A percentile compares a stretch with the other conserved stretches of the same genome.
These are phyloP conservation scores for Lasiosphaeria ovina DNA, from an alignment of 495 filamentous ascomycete species.

Conservation along the genomic window DNA sequence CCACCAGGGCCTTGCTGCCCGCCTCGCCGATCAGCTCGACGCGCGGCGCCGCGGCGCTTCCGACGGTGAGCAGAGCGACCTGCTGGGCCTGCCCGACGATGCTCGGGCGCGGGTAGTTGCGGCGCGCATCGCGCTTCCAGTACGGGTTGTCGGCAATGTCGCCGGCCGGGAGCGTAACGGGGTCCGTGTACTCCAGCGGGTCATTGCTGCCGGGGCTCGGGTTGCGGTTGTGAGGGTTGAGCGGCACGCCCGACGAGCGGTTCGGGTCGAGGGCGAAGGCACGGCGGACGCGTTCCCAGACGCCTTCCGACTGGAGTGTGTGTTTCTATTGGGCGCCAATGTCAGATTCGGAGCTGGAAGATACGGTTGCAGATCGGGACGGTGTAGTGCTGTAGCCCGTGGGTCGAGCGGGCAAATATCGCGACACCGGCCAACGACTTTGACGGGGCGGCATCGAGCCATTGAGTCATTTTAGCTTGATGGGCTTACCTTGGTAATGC, in stretches of 20 bases:
- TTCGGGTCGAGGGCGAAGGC: constrained; percentile 79
- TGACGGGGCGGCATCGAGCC: neutral
- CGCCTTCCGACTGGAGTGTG: constrained; percentile 84
- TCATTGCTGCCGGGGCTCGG: constrained; percentile 79
- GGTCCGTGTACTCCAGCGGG: constrained; percentile 79
- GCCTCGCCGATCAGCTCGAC: constrained; percentile 82
- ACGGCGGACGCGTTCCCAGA: constrained; percentile 83
- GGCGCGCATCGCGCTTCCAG: constrained; percentile 90
- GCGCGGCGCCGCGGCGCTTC: constrained; percentile 75
- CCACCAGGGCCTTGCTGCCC: constrained; percentile 74
- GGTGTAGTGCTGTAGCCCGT: neutral
- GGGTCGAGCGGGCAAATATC: neutral
- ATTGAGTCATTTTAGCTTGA: neutral
- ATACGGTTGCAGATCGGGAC: neutral
- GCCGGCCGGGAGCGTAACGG: constrained; percentile 84
- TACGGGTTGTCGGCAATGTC: constrained; percentile 98
- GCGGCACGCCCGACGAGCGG: constrained; percentile 84
- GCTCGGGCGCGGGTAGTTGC: constrained; percentile 80
- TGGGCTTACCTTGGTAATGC: constrained; percentile 44
- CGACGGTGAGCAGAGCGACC: constrained; percentile 80
- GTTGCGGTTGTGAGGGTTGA: constrained; percentile 90
- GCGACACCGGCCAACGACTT: no score
- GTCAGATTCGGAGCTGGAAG: neutral
- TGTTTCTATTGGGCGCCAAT: constrained; percentile 69
- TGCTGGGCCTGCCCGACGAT: constrained; percentile 81